These are phyloP conservation scores for Takakia lepidozioides DNA, from an alignment of 225 moss, liverwort and hornwort species.

Conservation along the genomic window DNA sequence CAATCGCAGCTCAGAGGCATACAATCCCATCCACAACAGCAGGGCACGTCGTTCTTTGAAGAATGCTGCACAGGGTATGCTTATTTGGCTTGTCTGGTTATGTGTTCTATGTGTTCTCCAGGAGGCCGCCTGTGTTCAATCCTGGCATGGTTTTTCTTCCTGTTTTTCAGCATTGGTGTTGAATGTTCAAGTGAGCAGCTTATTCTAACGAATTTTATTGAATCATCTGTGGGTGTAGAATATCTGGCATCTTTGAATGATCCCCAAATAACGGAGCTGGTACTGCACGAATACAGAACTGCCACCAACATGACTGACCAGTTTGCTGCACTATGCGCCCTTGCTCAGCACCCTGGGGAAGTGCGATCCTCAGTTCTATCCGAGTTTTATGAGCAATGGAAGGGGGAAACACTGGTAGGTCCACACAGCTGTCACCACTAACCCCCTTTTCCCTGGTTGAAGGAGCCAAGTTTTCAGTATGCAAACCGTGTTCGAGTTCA, in stretches of 20 bases:
- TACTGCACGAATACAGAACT: conserved; percentile 47
- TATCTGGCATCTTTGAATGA: conserved; percentile 71
- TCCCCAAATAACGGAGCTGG: conserved; percentile 46
- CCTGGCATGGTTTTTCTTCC: too few relatives aligned
- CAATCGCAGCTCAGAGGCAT: conserved; percentile 59
- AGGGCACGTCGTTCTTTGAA: conserved; percentile 74
- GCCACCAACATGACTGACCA: conserved; percentile 90
- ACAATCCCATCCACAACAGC: conserved; percentile 66
- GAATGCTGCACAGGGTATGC: conserved; percentile 58
- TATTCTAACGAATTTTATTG: too few relatives aligned
- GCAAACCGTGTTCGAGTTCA: too few relatives aligned
- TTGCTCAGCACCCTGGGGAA: conserved; percentile 75
- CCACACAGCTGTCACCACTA: not conserved
- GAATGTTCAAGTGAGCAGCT: not conserved
- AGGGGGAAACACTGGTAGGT: conserved; percentile 73
- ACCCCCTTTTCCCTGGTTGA: too few relatives aligned
- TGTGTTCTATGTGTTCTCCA: too few relatives aligned
- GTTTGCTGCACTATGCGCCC: conserved; percentile 71
- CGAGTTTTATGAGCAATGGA: conserved; percentile 85
- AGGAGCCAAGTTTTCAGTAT: too few relatives aligned
- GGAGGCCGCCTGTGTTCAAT: too few relatives aligned
- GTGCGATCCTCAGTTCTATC: conserved; percentile 52
- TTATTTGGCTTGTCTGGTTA: too few relatives aligned
- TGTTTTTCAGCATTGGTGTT: too few relatives aligned
- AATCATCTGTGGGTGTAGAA: conserved; percentile 45